Conservation (phyloP, 2,329 filamentous ascomycete species). For the Fusarium brevicatenulatum region DNA sequence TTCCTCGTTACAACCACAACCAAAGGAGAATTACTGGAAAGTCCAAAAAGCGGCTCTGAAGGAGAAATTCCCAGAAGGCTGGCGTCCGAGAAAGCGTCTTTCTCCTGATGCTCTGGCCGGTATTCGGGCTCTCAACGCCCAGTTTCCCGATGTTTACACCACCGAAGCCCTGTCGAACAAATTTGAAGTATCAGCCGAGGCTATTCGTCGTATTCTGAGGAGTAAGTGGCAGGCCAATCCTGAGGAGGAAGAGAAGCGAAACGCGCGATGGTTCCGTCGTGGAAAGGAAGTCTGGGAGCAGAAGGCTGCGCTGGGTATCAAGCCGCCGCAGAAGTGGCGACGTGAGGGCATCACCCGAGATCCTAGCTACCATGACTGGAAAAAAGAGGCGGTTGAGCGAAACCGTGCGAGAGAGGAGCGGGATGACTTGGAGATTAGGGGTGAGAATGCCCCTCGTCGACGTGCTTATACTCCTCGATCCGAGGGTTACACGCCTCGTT, state of each 20-base stretch:
- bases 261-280: conserved; percentile 69
- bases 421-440: conserved; percentile 38
- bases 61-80: conserved; percentile 82
- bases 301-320: conserved; percentile 69
- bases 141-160: conserved; percentile 81
- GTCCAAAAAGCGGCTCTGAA: conserved; percentile 79
- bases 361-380: conserved; percentile 54
- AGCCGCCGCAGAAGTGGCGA: conserved; percentile 70
- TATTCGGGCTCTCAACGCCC: conserved; percentile 82
- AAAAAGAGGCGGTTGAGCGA: conserved; percentile 41
- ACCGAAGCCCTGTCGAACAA: conserved; percentile 77
- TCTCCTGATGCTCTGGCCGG: conserved; percentile 94
- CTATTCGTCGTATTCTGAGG: conserved; percentile 85
- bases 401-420: conserved; percentile 47
- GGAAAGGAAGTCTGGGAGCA: conserved; percentile 69
- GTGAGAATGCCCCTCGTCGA: neutral
- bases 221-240: conserved; percentile 76
- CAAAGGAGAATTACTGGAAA: conserved; percentile 70
- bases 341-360: conserved; percentile 61
- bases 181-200: conserved; percentile 89
- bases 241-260: conserved; percentile 67
- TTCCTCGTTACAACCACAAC: conserved; percentile 18
- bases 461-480: neutral
- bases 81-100: conserved; percentile 84
- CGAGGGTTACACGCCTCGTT: neutral